Conservation (phyloP, 106 monocot genomes). For the Alisma plantagoaquatica region DNA sequence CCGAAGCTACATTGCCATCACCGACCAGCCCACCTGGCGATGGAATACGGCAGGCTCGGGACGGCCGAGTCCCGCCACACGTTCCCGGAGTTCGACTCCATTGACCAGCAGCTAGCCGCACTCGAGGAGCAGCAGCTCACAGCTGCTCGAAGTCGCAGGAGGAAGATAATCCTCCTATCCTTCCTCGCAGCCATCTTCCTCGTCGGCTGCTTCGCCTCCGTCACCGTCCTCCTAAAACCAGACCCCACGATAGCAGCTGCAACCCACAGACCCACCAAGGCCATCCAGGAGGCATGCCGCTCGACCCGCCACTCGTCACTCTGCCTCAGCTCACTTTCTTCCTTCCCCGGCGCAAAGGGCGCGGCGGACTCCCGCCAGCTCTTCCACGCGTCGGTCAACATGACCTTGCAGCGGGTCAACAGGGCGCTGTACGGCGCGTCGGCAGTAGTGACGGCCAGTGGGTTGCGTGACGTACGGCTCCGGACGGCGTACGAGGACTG, state of each 20-base stretch:
- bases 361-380: constrained; percentile 38
- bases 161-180: constrained; percentile 1
- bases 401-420: constrained; percentile 60
- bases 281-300: constrained; percentile 37
- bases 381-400: constrained; percentile 65
- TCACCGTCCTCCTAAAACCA: neutral
- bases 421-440: constrained; percentile 56
- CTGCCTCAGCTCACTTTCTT: constrained; percentile 34
- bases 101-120: neutral
- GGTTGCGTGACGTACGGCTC: constrained; percentile 25
- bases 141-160: neutral
- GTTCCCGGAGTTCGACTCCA: neutral
- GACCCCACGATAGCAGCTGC: neutral
- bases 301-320: constrained; percentile 28
- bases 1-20: too few relatives aligned
- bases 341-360: constrained; percentile 28
- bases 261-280: constrained; percentile 16
- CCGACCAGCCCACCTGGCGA: constrained; percentile 8
- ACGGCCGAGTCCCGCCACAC: constrained; percentile 7
- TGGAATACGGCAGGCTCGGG: constrained; percentile 32
- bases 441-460: constrained; percentile 28
- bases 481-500: constrained; percentile 78
- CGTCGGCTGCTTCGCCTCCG: constrained; percentile 9
- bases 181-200: constrained; percentile 10
- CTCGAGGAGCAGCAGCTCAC: neutral